Evolutionary conservation across 2,329 filamentous ascomycete species (phyloP), one percentile per base, ranked within the genome.

Genomic region (Neobulgaria alba): DNA sequence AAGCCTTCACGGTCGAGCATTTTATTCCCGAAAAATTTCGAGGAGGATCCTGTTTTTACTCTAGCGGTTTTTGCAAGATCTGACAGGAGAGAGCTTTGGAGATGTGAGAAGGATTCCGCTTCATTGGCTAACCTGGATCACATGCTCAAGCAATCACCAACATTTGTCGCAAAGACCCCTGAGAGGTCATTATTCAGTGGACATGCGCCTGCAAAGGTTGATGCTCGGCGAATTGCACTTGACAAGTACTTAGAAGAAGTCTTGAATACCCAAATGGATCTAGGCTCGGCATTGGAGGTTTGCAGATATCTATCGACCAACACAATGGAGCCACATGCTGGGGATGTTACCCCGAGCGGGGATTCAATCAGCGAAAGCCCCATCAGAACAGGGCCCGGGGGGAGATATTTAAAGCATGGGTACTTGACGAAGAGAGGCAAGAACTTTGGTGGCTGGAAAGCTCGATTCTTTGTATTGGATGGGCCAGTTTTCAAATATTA

Each of bases 401-500:
- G 79, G 3, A 77, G 79, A 36, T 78, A 82, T 7, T 72, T 80
- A 44, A 87, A 86, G 57, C 89, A 81, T 57, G 92, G 92, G 7
- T 98, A 96, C 61, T 67, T 98, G 36, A 96, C 92, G 2, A 98
- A 98, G 67, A 78, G 85, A 52, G 92, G 92, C 36, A 98, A 98
- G 70, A 96, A 96, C 57, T 98, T 98, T 65, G 92, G 92, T 38
- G 92, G 92, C 36, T 98, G 92, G 92, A 98, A 98, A 64, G 89
- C 88, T 9, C 68, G 80, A 42, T 84, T 77, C 55, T 85, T 85
- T 55, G 71, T 82, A 10, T 66, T 85, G 3, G 76, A 85, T 52
- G 79, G 79, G 8, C 74, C 81, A 4, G 71, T 81, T 42, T 66
- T 98, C 54, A 88, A 84, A 55, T 98, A 98, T 60, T 96, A 85